A percentile compares a stretch with the other conserved stretches of the same genome.
Conservation (phyloP, 371 early-diverging fungal genomes). For the Basidiobolus meristosporus region DNA sequence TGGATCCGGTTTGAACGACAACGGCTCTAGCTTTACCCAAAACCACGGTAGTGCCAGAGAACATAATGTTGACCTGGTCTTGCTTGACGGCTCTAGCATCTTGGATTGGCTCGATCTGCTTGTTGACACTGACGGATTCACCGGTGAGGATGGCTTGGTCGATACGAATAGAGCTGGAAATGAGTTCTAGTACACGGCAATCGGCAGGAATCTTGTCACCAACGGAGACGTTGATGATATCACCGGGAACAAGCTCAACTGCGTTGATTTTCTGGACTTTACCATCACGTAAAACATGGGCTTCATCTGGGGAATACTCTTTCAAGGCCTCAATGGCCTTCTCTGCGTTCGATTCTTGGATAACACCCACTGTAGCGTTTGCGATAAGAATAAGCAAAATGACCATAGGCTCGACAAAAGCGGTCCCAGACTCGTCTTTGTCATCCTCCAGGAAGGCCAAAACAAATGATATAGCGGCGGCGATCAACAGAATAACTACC, state of each 20-base stretch:
- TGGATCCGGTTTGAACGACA: conserved; percentile 69
- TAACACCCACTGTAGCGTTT: conserved; percentile 90
- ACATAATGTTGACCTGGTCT: conserved; percentile 87
- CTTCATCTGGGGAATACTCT: conserved; percentile 89
- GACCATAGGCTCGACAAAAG: conserved; percentile 93
- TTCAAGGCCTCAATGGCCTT: conserved; percentile 91
- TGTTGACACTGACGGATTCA: conserved; percentile 81
- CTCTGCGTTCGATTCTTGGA: conserved; percentile 94
- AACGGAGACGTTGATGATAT: conserved; percentile 72
- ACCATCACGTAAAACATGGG: conserved; percentile 72
- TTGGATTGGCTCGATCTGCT: conserved; percentile 35
- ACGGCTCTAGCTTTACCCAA: conserved; percentile 78
- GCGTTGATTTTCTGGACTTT: conserved; percentile 44
- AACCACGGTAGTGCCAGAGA: conserved; percentile 91
- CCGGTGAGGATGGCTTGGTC: conserved; percentile 96
- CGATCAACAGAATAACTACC: conserved; percentile 78
- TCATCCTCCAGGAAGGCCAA: conserved; percentile 77
- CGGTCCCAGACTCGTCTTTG: conserved; percentile 30
- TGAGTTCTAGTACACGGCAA: conserved; percentile 57
- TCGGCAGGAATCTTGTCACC: conserved; percentile 97
- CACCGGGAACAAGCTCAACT: conserved; percentile 83
- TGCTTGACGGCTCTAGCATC: conserved; percentile 74
- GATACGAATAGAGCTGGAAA: conserved; percentile 63
- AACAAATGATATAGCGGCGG: conserved; percentile 83
- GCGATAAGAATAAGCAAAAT: conserved; percentile 91